A percentile compares a stretch with the other conserved stretches of the same genome.
phyloP scores from a whole-genome alignment of 495 filamentous ascomycete species.

The Corynascus novoguineensis region DNA sequence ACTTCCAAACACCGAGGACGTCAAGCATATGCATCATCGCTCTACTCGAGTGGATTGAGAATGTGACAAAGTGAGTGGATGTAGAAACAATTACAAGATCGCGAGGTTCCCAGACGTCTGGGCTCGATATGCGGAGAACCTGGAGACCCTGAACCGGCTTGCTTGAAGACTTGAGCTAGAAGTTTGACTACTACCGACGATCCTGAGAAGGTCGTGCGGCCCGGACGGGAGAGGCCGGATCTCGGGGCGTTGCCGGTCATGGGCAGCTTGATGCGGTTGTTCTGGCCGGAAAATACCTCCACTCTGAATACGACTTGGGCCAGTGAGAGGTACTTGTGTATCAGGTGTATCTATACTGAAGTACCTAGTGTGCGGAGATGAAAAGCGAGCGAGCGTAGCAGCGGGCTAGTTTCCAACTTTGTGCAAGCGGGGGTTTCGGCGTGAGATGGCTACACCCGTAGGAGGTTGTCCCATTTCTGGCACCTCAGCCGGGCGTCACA shows the following conservation, averaged over 20 bases:
- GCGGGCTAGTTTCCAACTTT: not conserved
- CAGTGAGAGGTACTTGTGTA: too few species aligned
- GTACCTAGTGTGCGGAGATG: not conserved
- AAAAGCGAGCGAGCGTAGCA: not conserved
- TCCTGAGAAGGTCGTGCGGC: not conserved
- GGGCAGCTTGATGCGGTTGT: not conserved
- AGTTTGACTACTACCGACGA: not conserved
- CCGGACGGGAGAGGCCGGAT: not conserved
- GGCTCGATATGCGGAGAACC: not conserved
- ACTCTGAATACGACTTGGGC: too few species aligned
- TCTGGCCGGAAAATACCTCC: too few species aligned
- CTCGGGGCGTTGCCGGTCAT: not conserved
- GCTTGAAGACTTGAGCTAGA: too few species aligned
- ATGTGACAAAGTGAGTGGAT: conserved; percentile 23
- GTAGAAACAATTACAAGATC: conserved; percentile 25
- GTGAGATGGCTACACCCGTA: too few species aligned
- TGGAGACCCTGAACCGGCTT: too few species aligned
- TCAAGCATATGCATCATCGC: conserved; percentile 20
- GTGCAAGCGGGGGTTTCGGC: not conserved
- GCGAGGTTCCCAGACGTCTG: conserved; percentile 7
- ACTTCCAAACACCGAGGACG: conserved; percentile 9
- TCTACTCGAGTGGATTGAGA: conserved; percentile 14
- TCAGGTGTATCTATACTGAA: not conserved
- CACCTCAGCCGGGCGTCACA: too few species aligned
- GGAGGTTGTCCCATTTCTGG: too few species aligned